Evolutionary conservation across 176 grass and related monocot species (phyloP).

Genomic region (Musa schizocarpa): DNA sequence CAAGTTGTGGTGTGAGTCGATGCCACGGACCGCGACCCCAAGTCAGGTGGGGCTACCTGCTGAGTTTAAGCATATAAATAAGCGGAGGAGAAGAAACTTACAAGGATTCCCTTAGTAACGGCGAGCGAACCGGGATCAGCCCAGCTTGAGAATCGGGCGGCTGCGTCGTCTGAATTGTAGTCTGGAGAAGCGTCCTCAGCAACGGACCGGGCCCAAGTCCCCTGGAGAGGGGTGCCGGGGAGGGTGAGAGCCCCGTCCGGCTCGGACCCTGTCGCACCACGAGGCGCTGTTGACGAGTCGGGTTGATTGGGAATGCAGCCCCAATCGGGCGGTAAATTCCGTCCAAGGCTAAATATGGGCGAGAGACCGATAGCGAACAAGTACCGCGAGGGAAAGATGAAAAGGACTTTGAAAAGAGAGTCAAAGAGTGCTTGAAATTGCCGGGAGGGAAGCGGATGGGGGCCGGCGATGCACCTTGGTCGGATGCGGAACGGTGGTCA

Average conservation of each 20-base stretch:
- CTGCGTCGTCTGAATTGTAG: too few species aligned
- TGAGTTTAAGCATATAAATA: conserved; percentile 24
- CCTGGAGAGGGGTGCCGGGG: background rate
- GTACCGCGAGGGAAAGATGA: conserved; percentile 64
- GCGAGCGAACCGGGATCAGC: conserved; percentile 38
- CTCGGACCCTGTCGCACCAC: conserved; percentile 13
- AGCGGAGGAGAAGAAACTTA: conserved; percentile 47
- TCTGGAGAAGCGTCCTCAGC: too few species aligned
- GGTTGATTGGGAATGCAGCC: background rate
- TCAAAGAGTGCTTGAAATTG: conserved; percentile 68
- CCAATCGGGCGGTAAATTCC: conserved; percentile 19
- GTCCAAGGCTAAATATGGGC: conserved; percentile 55
- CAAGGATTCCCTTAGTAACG: conserved; percentile 46
- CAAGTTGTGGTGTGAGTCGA: too few species aligned
- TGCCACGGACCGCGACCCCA: too few species aligned
- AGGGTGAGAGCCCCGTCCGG: conserved; percentile 15
- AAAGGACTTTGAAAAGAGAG: conserved; percentile 67
- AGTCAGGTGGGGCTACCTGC: background rate
- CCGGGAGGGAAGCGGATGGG: conserved; percentile 66
- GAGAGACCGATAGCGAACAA: conserved; percentile 64
- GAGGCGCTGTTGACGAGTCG: conserved; percentile 10
- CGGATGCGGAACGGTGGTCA: too few species aligned
- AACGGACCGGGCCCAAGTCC: too few species aligned
- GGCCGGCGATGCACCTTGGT: conserved; percentile 33
- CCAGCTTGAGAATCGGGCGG: conserved; percentile 34